Evolutionary conservation across 1,139 yeast genomes (phyloP).

Genomic region (Ogataea hybrid): DNA sequence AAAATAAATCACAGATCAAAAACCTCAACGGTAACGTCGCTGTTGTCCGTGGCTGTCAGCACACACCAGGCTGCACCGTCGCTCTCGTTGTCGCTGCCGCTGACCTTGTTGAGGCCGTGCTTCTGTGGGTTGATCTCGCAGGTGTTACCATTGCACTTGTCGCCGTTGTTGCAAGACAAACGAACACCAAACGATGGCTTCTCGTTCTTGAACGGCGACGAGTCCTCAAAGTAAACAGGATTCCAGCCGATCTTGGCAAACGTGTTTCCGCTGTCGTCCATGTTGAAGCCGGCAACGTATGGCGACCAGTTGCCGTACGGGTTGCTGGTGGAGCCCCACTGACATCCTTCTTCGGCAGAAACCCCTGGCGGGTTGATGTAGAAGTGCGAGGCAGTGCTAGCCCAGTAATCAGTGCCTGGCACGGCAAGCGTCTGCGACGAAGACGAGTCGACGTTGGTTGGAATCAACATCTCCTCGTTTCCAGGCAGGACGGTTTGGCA

Average conservation of each 20-base stretch:
- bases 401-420: conserved; percentile 67
- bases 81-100: conserved; percentile 38
- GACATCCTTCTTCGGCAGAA: conserved; percentile 71
- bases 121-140: conserved; percentile 77
- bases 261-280: conserved; percentile 65
- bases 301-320: conserved; percentile 92
- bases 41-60: conserved; percentile 66
- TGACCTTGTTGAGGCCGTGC: conserved; percentile 54
- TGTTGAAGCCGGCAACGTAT: conserved; percentile 87
- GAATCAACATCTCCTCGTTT: conserved; percentile 90
- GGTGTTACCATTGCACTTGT: conserved; percentile 68
- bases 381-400: conserved; percentile 77
- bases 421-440: conserved; percentile 62
- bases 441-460: conserved; percentile 59
- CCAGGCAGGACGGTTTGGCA: conserved; percentile 95
- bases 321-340: conserved; percentile 71
- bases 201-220: conserved; percentile 48
- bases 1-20: conserved; percentile 35
- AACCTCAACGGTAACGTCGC: conserved; percentile 71
- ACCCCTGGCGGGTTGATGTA: conserved; percentile 87
- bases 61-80: conserved; percentile 80
- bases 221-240: conserved; percentile 69
- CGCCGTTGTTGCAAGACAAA: conserved; percentile 66
- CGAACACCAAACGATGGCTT: conserved; percentile 71
- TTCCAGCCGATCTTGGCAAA: conserved; percentile 88